Evolutionary conservation across 2,329 filamentous ascomycete genomes (phyloP).

Genomic region (Dendryphion nanum): DNA sequence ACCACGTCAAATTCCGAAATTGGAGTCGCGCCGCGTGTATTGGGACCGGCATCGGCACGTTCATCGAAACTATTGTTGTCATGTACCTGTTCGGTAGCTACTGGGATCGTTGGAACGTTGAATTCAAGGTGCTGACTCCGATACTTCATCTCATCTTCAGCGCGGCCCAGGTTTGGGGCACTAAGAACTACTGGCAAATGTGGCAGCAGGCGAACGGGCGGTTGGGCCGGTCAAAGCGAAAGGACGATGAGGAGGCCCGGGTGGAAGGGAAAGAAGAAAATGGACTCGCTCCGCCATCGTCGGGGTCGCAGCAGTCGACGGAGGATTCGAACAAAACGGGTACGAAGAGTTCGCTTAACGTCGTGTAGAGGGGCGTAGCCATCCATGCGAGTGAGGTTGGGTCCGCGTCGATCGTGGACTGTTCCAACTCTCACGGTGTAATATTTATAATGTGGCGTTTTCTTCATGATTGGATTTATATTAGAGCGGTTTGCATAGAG

Average conservation of each 20-base stretch:
- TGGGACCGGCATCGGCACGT: conserved; percentile 40
- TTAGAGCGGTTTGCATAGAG: no score
- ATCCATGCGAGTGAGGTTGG: neutral
- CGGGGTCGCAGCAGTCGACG: no score
- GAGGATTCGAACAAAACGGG: no score
- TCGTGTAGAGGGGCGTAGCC: no score
- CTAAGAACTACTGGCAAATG: conserved; percentile 43
- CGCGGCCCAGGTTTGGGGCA: conserved; percentile 45
- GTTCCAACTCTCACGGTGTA: no score
- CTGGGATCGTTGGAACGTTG: conserved; percentile 44
- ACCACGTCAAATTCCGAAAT: conserved; percentile 24
- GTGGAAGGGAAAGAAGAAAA: neutral
- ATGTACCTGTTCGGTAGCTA: conserved; percentile 46
- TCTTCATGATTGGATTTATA: no score
- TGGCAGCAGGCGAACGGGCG: no score
- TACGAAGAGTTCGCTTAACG: no score
- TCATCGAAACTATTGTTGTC: conserved; percentile 43
- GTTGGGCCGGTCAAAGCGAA: no score
- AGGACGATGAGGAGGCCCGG: neutral
- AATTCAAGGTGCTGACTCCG: conserved; percentile 46
- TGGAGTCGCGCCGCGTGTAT: conserved; percentile 28
- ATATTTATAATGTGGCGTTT: no score
- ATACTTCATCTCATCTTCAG: conserved; percentile 45
- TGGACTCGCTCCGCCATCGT: no score
- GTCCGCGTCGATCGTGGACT: neutral